Percentiles rank a stretch among this genome's conserved stretches.
Conservation (phyloP, 768 basidiomycete species). For the Pleurotus citrinopileatus region DNA sequence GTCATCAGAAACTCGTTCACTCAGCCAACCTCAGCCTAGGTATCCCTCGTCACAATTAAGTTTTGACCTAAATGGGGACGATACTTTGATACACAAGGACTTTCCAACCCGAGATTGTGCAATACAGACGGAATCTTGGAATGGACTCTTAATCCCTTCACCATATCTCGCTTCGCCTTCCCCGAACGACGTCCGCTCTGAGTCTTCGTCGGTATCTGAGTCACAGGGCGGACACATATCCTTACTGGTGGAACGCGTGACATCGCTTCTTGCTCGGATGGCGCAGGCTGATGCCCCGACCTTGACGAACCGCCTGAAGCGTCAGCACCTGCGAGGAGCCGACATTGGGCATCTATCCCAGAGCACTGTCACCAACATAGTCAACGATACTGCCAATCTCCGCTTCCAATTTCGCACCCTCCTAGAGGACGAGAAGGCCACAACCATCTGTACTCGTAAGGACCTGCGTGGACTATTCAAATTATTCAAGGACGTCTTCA, state of each 20-base stretch:
- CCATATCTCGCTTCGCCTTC: slow-evolving; percentile 36
- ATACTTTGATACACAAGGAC: slow-evolving; percentile 35
- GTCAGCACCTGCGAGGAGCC: slow-evolving; percentile 82
- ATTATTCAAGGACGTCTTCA: slow-evolving; percentile 80
- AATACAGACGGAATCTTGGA: slow-evolving; percentile 61
- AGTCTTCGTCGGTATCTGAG: slow-evolving; percentile 66
- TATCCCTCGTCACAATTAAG: slow-evolving; percentile 31
- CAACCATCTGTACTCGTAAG: slow-evolving; percentile 63
- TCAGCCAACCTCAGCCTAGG: slow-evolving; percentile 25
- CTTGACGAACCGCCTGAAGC: slow-evolving; percentile 84
- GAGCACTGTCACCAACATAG: slow-evolving; percentile 70
- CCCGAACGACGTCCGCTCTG: slow-evolving; percentile 62
- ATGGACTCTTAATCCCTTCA: slow-evolving; percentile 28
- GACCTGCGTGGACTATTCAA: slow-evolving; percentile 84
- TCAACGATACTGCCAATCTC: slow-evolving; percentile 67
- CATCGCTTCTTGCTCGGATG: slow-evolving; percentile 52
- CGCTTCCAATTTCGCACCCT: slow-evolving; percentile 70
- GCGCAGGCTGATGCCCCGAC: slow-evolving; percentile 82
- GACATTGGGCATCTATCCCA: slow-evolving; percentile 87
- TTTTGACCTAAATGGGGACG: slow-evolving; percentile 43
- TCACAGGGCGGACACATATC: slow-evolving; percentile 54
- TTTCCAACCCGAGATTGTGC: slow-evolving; percentile 61
- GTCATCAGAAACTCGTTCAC: slow-evolving; percentile 29
- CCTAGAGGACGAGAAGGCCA: slow-evolving; percentile 71
- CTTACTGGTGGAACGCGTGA: slow-evolving; percentile 59